A percentile compares a stretch with the other conserved stretches of the same genome.
Conservation (phyloP, 2,329 filamentous ascomycete genomes). For the Aspergillus sp. region DNA sequence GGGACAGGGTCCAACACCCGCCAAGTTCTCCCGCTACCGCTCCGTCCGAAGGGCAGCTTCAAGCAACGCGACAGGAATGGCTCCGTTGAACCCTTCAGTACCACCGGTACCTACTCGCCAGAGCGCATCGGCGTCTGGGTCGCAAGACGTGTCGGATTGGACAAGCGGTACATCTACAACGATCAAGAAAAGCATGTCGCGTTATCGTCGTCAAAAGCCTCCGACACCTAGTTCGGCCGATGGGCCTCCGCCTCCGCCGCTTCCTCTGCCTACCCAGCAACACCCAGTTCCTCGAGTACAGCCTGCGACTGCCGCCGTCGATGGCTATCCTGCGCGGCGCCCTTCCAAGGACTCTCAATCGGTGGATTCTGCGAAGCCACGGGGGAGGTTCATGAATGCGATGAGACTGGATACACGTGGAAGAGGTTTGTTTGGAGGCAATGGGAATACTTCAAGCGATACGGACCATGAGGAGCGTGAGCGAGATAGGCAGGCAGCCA, state of each 20-base stretch:
- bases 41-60: slow-evolving; percentile 51
- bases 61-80: slow-evolving; percentile 29
- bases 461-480: slow-evolving; percentile 22
- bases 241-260: slow-evolving; percentile 5
- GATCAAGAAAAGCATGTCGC: slow-evolving; percentile 35
- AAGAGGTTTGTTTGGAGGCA: slow-evolving; percentile 1
- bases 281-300: slow-evolving; percentile 5
- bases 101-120: slow-evolving; percentile 19
- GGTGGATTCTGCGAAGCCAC: not conserved
- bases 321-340: not conserved
- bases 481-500: slow-evolving; percentile 31
- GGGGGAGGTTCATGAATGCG: slow-evolving; percentile 3
- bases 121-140: slow-evolving; percentile 15
- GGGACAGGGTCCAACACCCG: slow-evolving; percentile 18
- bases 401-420: slow-evolving; percentile 8
- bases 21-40: slow-evolving; percentile 59
- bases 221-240: slow-evolving; percentile 14
- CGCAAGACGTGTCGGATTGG: slow-evolving; percentile 6
- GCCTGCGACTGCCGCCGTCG: not conserved
- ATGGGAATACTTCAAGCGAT: slow-evolving; percentile 1
- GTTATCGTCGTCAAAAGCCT: slow-evolving; percentile 31
- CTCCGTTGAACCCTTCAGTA: slow-evolving; percentile 13
- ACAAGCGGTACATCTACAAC: slow-evolving; percentile 13
- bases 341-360: not conserved
- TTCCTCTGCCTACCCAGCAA: slow-evolving; percentile 14